Evolutionary conservation across 2,329 filamentous ascomycete genomes (phyloP).

Genomic region (Cordyceps tenuipes): DNA sequence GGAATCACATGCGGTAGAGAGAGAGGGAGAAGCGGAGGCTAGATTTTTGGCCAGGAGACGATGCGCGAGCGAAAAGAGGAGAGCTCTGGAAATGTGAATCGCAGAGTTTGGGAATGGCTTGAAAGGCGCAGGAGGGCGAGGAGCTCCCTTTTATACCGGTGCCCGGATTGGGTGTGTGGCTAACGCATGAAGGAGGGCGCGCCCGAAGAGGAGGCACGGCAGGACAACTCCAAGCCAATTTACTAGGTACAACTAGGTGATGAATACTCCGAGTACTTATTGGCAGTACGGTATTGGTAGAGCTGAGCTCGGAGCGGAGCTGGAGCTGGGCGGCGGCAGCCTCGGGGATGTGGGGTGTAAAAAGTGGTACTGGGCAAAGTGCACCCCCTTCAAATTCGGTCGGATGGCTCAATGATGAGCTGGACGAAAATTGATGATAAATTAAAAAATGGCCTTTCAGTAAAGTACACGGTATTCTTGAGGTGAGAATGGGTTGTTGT

Average conservation of each 20-base stretch:
- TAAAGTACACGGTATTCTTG: background rate
- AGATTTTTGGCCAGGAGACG: background rate
- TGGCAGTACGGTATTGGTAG: no score
- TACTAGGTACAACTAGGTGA: no score
- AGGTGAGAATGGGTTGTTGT: background rate
- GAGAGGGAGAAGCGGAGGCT: background rate
- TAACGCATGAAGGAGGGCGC: background rate
- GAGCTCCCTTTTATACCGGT: constrained; percentile 2
- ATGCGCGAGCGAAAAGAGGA: background rate
- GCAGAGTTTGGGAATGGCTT: background rate
- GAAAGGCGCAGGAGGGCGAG: background rate
- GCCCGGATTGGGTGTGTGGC: constrained; percentile 7
- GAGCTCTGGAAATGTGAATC: background rate
- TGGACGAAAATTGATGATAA: no score
- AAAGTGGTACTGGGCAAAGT: background rate
- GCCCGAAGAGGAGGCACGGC: background rate
- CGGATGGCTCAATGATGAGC: no score
- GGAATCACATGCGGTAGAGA: background rate
- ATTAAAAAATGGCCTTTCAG: background rate
- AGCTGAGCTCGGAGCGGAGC: no score
- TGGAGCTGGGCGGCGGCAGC: background rate
- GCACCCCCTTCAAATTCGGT: no score
- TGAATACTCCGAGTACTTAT: no score
- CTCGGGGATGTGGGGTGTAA: background rate
- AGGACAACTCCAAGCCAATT: background rate